Base-by-base conservation (phyloP, 345 rosid species). In the Luvunga scandens region DNA sequence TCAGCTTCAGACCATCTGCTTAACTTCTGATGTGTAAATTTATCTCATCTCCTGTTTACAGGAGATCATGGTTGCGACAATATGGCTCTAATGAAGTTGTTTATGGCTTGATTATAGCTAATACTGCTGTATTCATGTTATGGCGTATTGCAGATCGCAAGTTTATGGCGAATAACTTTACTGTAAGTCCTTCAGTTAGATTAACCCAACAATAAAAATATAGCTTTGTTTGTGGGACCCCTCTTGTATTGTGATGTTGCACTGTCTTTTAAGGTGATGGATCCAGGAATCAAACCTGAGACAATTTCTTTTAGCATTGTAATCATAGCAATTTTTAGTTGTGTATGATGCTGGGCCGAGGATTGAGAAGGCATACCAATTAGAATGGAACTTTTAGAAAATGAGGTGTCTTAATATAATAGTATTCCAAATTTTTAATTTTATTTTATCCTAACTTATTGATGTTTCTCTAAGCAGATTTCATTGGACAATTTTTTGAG, bases 131-230 rank as follows among this genome's bases (percentile, higher is more conserved):
- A 66, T 95, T 92, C 84, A 0, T 89, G 48, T 83, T 90, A 83
- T 92, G 97, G 99, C 87, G 88, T 53, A 76, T 91, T 68, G 91
- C 86, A 14, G 81, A 88, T 84, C 61, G 39, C 28, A 82, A 39
- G 30, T 93, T 92, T 87, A 93, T 95, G 99, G 53, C 70, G 70
- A 75, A 89, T 13, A 90, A 95, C 82, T 95, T 95, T 84, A 95
- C 89, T 83, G 99, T 95, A 81, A 84, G 93, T 78, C 72, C 81
- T 80, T 81, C 22, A 25, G 60, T 62, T 42, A 9, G 39, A 53
- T 81, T 66, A 74, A 39, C 38, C 28, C 27, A 60, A 45, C 38
- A 73, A 18, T 79, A 66, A 13, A 31, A 50, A 10, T 39, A 50
- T 27, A 38, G 66, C 10, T 66, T 75, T 77, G 4, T 71, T 42